Conservation (phyloP, 805 yeast genomes). For the Candida chilensis region DNA sequence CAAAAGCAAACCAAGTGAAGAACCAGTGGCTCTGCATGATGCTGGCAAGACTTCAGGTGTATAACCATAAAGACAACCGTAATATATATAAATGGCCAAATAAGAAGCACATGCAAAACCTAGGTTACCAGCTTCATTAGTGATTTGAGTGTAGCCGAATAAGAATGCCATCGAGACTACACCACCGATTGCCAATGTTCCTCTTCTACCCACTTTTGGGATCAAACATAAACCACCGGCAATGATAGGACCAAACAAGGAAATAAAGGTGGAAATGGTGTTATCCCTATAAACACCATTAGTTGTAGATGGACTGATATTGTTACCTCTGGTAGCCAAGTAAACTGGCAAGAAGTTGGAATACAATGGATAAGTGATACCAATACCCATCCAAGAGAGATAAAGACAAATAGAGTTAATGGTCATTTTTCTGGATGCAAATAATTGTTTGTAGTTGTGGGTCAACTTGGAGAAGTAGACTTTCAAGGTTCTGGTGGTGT, state of each 20-base stretch:
- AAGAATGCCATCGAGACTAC: conserved; percentile 46
- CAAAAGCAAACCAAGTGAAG: conserved; percentile 47
- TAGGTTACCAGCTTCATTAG: conserved; percentile 31
- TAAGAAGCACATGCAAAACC: conserved; percentile 39
- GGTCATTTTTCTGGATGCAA: conserved; percentile 33
- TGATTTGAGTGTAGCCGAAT: conserved; percentile 56
- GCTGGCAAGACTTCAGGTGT: conserved; percentile 59
- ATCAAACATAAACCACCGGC: conserved; percentile 28
- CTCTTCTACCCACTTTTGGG: conserved; percentile 42
- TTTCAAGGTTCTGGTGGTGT: conserved; percentile 12
- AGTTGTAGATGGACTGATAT: conserved; percentile 26
- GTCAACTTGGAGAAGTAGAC: conserved; percentile 15
- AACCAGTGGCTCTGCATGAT: conserved; percentile 47
- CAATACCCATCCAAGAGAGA: conserved; percentile 48
- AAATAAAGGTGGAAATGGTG: conserved; percentile 34
- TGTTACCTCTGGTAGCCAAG: conserved; percentile 40
- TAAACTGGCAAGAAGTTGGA: conserved; percentile 45
- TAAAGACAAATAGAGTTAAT: conserved; percentile 33
- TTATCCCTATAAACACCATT: conserved; percentile 37
- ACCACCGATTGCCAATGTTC: conserved; percentile 44
- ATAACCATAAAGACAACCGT: conserved; percentile 54
- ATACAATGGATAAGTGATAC: conserved; percentile 49
- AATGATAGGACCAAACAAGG: conserved; percentile 43
- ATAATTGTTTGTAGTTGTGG: conserved; percentile 34
- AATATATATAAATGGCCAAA: conserved; percentile 37